Evolutionary conservation across 139 green algal species (phyloP).

Genomic region (Chlamydomonas incerta): DNA sequence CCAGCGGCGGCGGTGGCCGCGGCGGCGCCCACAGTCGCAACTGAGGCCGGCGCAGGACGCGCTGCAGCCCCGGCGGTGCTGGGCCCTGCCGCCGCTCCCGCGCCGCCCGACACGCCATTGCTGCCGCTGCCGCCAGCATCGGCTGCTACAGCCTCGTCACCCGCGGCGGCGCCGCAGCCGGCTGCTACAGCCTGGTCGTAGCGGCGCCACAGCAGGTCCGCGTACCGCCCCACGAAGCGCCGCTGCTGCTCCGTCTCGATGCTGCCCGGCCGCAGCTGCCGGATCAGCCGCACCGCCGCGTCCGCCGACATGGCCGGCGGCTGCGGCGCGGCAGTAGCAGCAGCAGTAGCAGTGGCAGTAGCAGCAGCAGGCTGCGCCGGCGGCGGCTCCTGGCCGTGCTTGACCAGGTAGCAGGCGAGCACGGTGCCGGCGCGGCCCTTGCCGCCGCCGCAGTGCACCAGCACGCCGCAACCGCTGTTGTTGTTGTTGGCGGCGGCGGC

Average conservation of each 20-base stretch:
- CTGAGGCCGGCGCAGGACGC: too few relatives aligned
- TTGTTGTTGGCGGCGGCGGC: neutral
- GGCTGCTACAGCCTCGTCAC: too few relatives aligned
- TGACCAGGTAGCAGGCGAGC: slow-evolving; percentile 53
- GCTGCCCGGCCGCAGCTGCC: slow-evolving; percentile 49
- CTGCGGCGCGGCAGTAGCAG: neutral
- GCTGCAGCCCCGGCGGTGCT: too few relatives aligned
- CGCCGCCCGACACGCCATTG: too few relatives aligned
- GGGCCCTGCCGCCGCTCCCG: too few relatives aligned
- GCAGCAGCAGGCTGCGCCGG: neutral
- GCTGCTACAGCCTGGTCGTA: neutral
- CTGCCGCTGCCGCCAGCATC: neutral
- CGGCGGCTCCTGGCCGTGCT: slow-evolving; percentile 22
- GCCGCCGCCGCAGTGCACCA: slow-evolving; percentile 59
- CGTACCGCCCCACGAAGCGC: slow-evolving; percentile 51
- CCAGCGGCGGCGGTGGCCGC: too few relatives aligned
- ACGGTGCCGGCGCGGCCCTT: slow-evolving; percentile 57
- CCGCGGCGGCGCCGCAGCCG: too few relatives aligned
- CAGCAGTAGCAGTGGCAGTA: neutral
- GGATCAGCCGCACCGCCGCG: slow-evolving; percentile 36
- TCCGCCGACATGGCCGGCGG: slow-evolving; percentile 30
- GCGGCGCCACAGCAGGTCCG: slow-evolving; percentile 42
- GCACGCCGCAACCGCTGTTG: slow-evolving; percentile 5
- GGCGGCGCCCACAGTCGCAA: too few relatives aligned
- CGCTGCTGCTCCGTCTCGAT: slow-evolving; percentile 63